Conservation (phyloP, 1,284 basidiomycete genomes). For the Pyrrhoderma lamaoense region DNA sequence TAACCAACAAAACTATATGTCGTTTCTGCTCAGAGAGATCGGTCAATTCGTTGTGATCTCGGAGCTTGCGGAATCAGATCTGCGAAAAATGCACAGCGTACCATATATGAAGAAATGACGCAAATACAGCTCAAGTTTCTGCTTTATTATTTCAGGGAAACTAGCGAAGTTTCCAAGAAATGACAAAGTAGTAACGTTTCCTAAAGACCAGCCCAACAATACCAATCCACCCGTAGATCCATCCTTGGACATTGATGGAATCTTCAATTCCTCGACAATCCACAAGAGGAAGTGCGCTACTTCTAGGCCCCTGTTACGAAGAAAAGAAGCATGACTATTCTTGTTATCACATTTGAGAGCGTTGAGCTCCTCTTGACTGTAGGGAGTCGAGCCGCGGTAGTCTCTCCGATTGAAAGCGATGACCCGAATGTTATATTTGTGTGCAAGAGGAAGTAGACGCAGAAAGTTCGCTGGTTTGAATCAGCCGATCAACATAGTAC, state of each 20-base stretch:
- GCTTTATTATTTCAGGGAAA: background rate
- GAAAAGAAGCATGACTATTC: conserved; percentile 11
- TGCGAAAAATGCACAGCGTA: background rate
- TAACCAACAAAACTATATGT: conserved; percentile 6
- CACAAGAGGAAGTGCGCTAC: conserved; percentile 18
- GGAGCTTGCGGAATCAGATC: background rate
- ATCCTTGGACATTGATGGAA: conserved; percentile 1
- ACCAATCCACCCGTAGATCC: conserved; percentile 8
- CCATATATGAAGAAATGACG: conserved; percentile 12
- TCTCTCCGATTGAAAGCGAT: conserved; percentile 23
- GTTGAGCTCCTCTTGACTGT: conserved; percentile 18
- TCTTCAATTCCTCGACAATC: conserved; percentile 9
- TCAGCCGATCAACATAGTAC: background rate
- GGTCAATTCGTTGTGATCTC: background rate
- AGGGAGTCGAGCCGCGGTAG: conserved; percentile 22
- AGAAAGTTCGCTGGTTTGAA: conserved; percentile 17
- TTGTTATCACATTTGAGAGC: conserved; percentile 5
- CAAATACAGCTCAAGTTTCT: conserved; percentile 8
- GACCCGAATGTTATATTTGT: conserved; percentile 19
- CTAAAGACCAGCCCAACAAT: conserved; percentile 16
- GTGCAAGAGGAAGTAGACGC: conserved; percentile 18
- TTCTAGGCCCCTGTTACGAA: conserved; percentile 17
- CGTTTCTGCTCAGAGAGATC: background rate
- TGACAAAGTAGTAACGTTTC: conserved; percentile 14
- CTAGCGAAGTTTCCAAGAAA: conserved; percentile 5